Evolutionary conservation across 2,329 filamentous ascomycete species (phyloP), one percentile per base, ranked within the genome.

Genomic region (Coniochaeta sp.): DNA sequence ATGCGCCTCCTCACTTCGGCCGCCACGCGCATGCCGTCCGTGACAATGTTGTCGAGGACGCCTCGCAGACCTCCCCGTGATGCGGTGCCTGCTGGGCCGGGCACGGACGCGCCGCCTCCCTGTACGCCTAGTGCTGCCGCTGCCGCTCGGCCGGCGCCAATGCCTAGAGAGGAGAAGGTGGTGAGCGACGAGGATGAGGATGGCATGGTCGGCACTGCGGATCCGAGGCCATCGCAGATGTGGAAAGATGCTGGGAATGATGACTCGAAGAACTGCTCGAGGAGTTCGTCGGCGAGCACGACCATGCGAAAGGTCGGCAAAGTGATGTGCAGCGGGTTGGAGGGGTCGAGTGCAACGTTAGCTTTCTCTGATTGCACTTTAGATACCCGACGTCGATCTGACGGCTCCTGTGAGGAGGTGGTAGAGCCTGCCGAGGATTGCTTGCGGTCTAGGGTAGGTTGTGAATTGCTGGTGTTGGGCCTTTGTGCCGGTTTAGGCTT

Each of bases 291-390:
- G 50, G 95, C 95, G 8, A 99, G 85, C 11, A 99, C 90, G 3
- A 99, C 92, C 95, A 99, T 99, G 65, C 95, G 89, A 82, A 99
- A 99, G 0, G 95, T 99, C 1, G 95, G 95, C 1, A 99, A 82
- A 0, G 95, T 98, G 69, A 99, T 97, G 72, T 97, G 90, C 0
- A 99, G 82, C 7, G 95, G 95, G 64, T 96, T 93, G 28, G 91
- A 88, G 2, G 95, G 95, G 71, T 99, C 93, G 4, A 99, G 83
- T 0, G 95, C 95, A 9, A 88, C 86, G 70, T 99, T 99, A 55
- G 92, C 92, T 22, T 89, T 84, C 70, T 91, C 87, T 1, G 88
- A 86, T 68, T 87, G 83, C 8, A 88, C 84, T 70, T 86, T 88
- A 57, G 85, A 86, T 33, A 79, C 79, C 58, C 73, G 70, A 47